A percentile compares a stretch with the other conserved stretches of the same genome.
Conservation (phyloP, 2,329 filamentous ascomycete genomes). For the Colletotrichum chrysophilum region DNA sequence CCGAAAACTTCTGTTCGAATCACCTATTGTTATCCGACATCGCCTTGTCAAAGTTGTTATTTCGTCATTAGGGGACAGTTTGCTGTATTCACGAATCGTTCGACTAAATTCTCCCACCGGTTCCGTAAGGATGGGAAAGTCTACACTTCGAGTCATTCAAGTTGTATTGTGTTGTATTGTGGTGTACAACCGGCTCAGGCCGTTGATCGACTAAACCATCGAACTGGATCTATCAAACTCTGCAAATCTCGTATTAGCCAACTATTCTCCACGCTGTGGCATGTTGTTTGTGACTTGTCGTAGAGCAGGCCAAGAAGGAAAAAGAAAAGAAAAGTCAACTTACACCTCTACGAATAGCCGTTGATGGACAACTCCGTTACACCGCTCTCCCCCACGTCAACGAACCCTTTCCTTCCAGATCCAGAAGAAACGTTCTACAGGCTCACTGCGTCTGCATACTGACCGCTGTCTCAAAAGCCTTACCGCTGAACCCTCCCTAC, state of each 20-base stretch:
- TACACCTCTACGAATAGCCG: not conserved
- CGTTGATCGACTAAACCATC: not conserved
- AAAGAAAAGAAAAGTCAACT: not conserved
- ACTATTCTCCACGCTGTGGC: not conserved
- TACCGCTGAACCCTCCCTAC: not conserved
- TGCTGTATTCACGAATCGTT: not conserved
- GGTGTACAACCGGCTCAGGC: not conserved
- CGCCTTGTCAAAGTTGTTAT: not conserved
- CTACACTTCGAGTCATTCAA: not conserved
- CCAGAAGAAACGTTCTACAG: not conserved
- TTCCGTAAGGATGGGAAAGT: not conserved
- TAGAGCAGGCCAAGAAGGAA: not conserved
- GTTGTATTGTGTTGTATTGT: not conserved
- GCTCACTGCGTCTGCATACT: not conserved
- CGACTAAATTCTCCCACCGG: not conserved
- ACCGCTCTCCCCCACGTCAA: not conserved
- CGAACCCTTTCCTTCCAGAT: not conserved
- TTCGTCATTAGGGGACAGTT: rapidly evolving
- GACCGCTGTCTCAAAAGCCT: not conserved
- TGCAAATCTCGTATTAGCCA: not conserved
- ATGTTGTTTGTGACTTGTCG: not conserved
- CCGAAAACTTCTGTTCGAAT: not conserved
- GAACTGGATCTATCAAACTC: not conserved
- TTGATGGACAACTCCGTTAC: not conserved
- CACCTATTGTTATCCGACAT: not conserved